These are phyloP conservation scores for Grosmannia penicillata DNA, from an alignment of 2,329 filamentous ascomycete species.

Conservation along the genomic window DNA sequence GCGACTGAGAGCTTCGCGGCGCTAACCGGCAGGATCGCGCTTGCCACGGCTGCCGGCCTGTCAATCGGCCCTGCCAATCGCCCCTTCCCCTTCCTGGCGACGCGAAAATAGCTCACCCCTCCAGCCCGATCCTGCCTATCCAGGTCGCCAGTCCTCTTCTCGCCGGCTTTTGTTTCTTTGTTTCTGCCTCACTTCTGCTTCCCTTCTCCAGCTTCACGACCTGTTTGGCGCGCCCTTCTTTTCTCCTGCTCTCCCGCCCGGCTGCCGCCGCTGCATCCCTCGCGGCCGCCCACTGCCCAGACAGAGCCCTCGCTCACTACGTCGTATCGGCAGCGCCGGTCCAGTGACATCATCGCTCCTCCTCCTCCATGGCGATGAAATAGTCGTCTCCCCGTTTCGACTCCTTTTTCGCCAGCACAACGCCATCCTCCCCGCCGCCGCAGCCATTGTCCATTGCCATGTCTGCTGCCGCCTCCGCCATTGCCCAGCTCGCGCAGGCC, in stretches of 20 bases:
- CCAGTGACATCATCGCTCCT: conserved; percentile 1
- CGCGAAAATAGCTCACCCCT: conserved; percentile 1
- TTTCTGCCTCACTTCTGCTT: neutral
- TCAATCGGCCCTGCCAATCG: no score
- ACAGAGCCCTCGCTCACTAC: neutral
- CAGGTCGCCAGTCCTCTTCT: no score
- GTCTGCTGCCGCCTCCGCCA: neutral
- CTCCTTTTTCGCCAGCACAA: no score
- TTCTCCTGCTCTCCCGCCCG: neutral
- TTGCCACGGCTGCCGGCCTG: neutral
- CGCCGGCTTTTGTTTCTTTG: no score
- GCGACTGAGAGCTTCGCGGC: no score
- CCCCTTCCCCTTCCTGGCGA: neutral
- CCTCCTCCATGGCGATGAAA: neutral
- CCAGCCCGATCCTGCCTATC: neutral
- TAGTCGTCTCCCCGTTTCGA: neutral
- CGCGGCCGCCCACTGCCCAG: no score
- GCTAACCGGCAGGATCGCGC: neutral
- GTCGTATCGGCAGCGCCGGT: neutral
- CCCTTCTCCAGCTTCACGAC: neutral
- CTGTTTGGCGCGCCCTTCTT: neutral
- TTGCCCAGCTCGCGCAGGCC: neutral
- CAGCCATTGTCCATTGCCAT: neutral
- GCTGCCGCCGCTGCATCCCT: no score
- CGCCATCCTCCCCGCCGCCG: neutral